These are phyloP conservation scores for Clitocybe nebularis DNA, from an alignment of 1,284 basidiomycete species.

Conservation along the genomic window DNA sequence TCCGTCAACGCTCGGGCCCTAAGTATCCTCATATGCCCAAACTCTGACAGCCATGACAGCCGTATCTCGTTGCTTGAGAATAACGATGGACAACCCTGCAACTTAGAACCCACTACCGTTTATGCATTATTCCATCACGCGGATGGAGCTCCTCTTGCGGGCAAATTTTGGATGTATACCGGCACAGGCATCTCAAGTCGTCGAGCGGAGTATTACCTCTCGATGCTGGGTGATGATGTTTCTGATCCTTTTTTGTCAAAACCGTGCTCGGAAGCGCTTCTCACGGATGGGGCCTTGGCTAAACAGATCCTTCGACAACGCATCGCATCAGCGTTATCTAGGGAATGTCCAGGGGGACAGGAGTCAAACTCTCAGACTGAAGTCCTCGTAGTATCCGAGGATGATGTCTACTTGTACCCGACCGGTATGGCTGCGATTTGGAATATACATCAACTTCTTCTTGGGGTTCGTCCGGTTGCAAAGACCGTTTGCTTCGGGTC, in stretches of 20 bases:
- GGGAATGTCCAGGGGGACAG: constrained; percentile 33
- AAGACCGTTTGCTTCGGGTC: constrained; percentile 94
- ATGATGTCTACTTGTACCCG: constrained; percentile 87
- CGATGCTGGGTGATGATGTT: too few relatives aligned
- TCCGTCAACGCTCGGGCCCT: constrained; percentile 62
- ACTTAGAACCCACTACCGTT: constrained; percentile 33
- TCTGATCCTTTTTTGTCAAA: too few relatives aligned
- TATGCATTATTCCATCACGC: constrained; percentile 81
- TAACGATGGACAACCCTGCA: constrained; percentile 17
- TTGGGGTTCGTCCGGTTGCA: constrained; percentile 48
- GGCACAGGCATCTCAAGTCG: constrained; percentile 90
- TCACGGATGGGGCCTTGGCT: too few relatives aligned
- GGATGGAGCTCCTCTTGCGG: constrained; percentile 65
- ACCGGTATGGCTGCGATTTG: constrained; percentile 94
- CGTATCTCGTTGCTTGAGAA: constrained; percentile 21
- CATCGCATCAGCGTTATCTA: too few relatives aligned
- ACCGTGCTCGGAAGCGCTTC: constrained; percentile 24
- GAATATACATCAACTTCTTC: constrained; percentile 77
- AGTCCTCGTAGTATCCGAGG: constrained; percentile 63
- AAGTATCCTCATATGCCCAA: constrained; percentile 70
- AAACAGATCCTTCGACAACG: constrained; percentile 41
- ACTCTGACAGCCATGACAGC: constrained; percentile 34
- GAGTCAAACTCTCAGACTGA: constrained; percentile 62
- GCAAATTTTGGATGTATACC: constrained; percentile 95
- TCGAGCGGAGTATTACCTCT: constrained; percentile 79